Evolutionary conservation across 106 monocot species (phyloP).

Genomic region (Dendrobium catenatum): DNA sequence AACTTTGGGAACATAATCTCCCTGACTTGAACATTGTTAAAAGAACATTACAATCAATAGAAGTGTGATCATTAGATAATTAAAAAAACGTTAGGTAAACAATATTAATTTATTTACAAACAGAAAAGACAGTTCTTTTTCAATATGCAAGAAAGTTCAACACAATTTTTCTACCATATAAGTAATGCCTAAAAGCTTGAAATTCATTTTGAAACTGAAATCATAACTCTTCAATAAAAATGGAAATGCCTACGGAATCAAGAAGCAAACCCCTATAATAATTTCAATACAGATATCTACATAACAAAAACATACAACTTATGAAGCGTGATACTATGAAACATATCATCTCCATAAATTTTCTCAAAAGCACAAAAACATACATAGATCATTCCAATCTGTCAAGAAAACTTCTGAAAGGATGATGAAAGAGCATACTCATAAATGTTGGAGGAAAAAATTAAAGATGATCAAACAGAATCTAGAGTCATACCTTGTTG

Average conservation of each 20-base stretch:
- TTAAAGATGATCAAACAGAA: background rate
- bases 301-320: background rate
- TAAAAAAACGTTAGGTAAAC: background rate
- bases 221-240: background rate
- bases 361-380: background rate
- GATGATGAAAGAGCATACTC: background rate
- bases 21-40: background rate
- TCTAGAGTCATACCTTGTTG: constrained; percentile 57
- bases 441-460: background rate
- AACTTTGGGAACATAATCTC: background rate
- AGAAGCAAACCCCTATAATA: background rate
- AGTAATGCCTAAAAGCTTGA: background rate
- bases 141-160: too few species aligned
- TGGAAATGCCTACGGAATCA: background rate
- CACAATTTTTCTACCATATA: background rate
- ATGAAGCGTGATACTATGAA: background rate
- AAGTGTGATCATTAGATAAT: background rate
- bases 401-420: background rate
- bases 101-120: too few species aligned
- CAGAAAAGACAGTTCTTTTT: too few species aligned
- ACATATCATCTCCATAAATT: background rate
- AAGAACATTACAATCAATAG: background rate
- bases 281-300: background rate
- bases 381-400: background rate
- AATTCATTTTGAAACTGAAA: background rate